Conservation (phyloP, 345 rosid genomes). For the Euphorbia lathyris region DNA sequence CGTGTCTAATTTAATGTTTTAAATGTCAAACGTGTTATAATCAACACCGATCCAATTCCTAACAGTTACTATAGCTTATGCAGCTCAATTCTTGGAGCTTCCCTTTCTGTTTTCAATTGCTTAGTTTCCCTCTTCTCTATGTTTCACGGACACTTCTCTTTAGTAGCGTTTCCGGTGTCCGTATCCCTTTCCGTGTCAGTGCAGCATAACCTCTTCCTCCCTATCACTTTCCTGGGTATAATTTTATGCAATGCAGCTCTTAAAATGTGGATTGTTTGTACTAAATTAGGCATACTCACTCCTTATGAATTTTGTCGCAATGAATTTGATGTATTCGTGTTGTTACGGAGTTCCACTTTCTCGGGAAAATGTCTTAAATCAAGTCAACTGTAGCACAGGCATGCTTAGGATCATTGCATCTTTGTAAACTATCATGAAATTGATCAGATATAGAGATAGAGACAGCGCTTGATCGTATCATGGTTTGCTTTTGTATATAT, state of each 20-base stretch:
- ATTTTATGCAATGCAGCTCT: not conserved
- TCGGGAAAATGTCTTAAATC: not conserved
- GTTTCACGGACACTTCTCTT: too few relatives aligned
- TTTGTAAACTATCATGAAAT: not conserved
- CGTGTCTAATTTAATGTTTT: too few relatives aligned
- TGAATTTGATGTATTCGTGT: not conserved
- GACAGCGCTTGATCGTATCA: not conserved
- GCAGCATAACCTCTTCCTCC: too few relatives aligned
- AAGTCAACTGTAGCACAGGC: not conserved
- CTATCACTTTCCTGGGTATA: not conserved
- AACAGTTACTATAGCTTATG: not conserved
- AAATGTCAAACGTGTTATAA: too few relatives aligned
- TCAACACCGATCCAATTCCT: too few relatives aligned
- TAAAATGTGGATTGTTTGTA: slow-evolving; percentile 2
- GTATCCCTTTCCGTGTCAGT: too few relatives aligned
- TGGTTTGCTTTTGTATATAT: not conserved
- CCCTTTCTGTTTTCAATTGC: not conserved
- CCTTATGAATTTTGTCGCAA: not conserved
- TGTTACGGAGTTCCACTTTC: not conserved
- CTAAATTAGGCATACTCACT: not conserved
- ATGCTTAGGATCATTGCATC: not conserved
- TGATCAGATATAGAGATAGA: not conserved
- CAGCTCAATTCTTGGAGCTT: not conserved
- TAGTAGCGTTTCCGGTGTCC: too few relatives aligned
- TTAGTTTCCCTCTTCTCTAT: not conserved